Base-by-base conservation (phyloP, 495 filamentous ascomycete species). In the Penicillium waksmanii region DNA sequence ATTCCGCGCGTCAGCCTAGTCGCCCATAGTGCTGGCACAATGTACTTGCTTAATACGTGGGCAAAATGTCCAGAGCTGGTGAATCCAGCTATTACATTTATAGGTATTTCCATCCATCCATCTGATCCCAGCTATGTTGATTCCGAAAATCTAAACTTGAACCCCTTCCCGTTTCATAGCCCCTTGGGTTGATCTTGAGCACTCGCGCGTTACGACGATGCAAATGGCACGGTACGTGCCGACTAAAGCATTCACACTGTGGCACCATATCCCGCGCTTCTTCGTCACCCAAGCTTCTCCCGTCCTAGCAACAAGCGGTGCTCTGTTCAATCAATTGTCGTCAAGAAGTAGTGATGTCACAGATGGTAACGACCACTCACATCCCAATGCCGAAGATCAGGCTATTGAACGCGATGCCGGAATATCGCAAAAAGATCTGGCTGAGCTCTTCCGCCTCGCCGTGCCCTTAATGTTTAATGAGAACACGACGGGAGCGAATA, bases 111-210 rank as follows among this genome's bases (percentile, higher is more conserved):
- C 27, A 36, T 34, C 23, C 1, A 51, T 34, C 18, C 52, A 35
- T 17, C 57, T 13, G 23, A 23, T 23, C 23, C 23, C 23, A 23
- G 23, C 23, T 3, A 3, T 23, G 3, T 23, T 23, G 23, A 23
- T 23, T 23, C 0, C 23, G 8, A 6, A 36, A 17, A 15, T 18
- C 9, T 35, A 7, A 53, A 18, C 27, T 18, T 42, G 11, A 9
- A 21, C 34, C 44, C 27, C 57, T 46, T 15, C 11, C 38, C n/a
- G 18, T 18, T 42, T 19, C 31, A 48, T 36, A 77, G 75, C 73
- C 5, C 82, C 82, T 1, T 83, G 78, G 77, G 77, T 83, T 27
- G 68, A 79, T 54, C 69, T 72, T 44, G 67, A 73, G 0, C 72
- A 79, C 60, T 74, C 77, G 0, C 60, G 64, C 23, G 61, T 72